Evolutionary conservation across 2,329 filamentous ascomycete genomes (phyloP).

Genomic region (Aspergillus sp.): DNA sequence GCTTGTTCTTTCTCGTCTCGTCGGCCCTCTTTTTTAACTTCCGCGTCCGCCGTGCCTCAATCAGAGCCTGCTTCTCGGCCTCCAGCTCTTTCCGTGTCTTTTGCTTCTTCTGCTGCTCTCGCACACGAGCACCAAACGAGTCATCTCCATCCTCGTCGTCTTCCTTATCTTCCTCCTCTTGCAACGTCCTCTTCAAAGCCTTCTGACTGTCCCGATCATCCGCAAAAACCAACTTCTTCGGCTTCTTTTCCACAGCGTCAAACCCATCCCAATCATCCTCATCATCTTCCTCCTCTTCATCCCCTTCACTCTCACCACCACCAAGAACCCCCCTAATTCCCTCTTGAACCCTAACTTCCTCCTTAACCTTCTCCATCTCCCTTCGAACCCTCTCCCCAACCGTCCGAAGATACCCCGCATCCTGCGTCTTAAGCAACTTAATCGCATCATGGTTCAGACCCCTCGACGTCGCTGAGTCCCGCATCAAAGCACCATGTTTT

Average conservation of each 20-base stretch:
- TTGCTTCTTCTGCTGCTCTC: conserved; percentile 20
- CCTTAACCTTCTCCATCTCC: conserved; percentile 52
- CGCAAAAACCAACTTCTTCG: conserved; percentile 41
- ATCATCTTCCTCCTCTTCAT: conserved; percentile 23
- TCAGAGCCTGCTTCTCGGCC: conserved; percentile 40
- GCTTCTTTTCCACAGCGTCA: conserved; percentile 21
- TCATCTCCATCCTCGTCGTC: conserved; percentile 27
- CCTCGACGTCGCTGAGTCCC: conserved; percentile 42
- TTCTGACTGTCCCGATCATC: conserved; percentile 38
- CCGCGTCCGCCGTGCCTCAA: conserved; percentile 39
- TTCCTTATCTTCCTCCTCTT: conserved; percentile 19
- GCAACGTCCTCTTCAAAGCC: conserved; percentile 23
- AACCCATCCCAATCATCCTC: conserved; percentile 26
- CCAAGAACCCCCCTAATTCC: conserved; percentile 35
- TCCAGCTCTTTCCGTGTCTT: conserved; percentile 48
- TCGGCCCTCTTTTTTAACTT: conserved; percentile 51
- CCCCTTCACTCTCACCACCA: conserved; percentile 21
- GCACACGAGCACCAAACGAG: conserved; percentile 17
- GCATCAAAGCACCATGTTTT: conserved; percentile 41
- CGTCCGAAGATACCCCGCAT: conserved; percentile 61
- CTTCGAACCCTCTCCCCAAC: conserved; percentile 56
- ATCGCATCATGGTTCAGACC: conserved; percentile 58
- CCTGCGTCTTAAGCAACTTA: conserved; percentile 65
- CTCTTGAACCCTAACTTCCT: conserved; percentile 44
- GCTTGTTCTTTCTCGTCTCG: conserved; percentile 49